phyloP scores from a whole-genome alignment of 169 alveolate genomes.

The Cryptosporidium meleagridis region DNA sequence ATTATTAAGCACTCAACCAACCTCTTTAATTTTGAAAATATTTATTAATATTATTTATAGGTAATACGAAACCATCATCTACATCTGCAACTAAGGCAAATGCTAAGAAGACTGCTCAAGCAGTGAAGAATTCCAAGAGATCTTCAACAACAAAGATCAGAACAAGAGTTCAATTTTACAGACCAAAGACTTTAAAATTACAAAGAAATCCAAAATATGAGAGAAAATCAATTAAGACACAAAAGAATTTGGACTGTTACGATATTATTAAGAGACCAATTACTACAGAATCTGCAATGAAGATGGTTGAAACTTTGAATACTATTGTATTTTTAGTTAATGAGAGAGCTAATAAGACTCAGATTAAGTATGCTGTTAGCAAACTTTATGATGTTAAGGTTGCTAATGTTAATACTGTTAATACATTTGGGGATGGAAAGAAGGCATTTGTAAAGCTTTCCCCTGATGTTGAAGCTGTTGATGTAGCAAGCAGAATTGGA shows the following conservation, averaged over 20 bases:
- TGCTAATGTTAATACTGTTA: slow-evolving; percentile 95
- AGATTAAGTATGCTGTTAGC: slow-evolving; percentile 94
- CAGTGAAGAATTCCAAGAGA: slow-evolving; percentile 46
- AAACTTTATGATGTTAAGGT: slow-evolving; percentile 92
- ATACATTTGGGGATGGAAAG: slow-evolving; percentile 95
- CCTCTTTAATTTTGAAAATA: background rate
- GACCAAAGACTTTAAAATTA: slow-evolving; percentile 87
- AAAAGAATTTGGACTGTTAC: slow-evolving; percentile 90
- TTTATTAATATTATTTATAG: background rate
- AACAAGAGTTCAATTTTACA: slow-evolving; percentile 83
- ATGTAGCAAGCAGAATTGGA: slow-evolving; percentile 98
- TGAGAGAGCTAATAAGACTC: slow-evolving; percentile 92
- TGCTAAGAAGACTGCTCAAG: slow-evolving; percentile 64
- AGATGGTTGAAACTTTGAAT: slow-evolving; percentile 97
- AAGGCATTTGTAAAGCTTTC: slow-evolving; percentile 97
- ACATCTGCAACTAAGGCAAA: slow-evolving; percentile 4
- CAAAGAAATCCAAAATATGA: slow-evolving; percentile 90
- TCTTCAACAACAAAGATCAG: slow-evolving; percentile 73
- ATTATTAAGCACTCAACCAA: background rate
- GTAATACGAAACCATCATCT: slow-evolving; percentile 5
- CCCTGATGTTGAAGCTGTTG: slow-evolving; percentile 96
- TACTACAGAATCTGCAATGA: slow-evolving; percentile 97
- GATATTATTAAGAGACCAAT: slow-evolving; percentile 93
- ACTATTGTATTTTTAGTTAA: slow-evolving; percentile 95
- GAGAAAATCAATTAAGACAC: slow-evolving; percentile 83